Conservation (phyloP, 495 filamentous ascomycete genomes). For the Astrocystis sublimbata region DNA sequence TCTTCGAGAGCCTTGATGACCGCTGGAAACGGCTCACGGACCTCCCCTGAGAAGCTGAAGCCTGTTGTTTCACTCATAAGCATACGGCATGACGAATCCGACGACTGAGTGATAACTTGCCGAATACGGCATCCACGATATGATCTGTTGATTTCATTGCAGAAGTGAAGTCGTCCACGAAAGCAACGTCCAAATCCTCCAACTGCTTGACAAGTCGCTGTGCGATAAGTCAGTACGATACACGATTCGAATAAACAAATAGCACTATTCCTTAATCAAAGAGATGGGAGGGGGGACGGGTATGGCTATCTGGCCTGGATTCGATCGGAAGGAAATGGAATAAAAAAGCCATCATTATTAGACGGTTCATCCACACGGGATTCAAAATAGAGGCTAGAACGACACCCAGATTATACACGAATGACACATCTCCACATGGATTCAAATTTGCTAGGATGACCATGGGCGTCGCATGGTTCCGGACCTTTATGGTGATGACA, state of each 20-base stretch:
- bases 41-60: conserved; percentile 90
- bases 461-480: background rate
- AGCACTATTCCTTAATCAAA: background rate
- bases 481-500: too few species aligned
- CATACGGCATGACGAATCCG: conserved; percentile 4
- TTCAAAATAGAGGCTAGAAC: background rate
- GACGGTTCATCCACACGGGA: background rate
- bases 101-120: conserved; percentile 42
- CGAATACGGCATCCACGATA: conserved; percentile 92
- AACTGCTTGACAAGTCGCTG: conserved; percentile 83
- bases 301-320: background rate
- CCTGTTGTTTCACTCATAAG: conserved; percentile 51
- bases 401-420: background rate
- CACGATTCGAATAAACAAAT: background rate
- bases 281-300: background rate
- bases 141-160: conserved; percentile 71
- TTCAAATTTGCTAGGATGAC: background rate
- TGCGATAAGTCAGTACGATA: conserved; percentile 8
- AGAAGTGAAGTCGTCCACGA: conserved; percentile 74
- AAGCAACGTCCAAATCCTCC: conserved; percentile 76
- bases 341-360: background rate
- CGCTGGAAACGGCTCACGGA: conserved; percentile 83
- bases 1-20: conserved; percentile 76
- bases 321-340: background rate
- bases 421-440: background rate